Evolutionary conservation across 495 filamentous ascomycete genomes (phyloP).

Genomic region (Penicillium flavigenum): DNA sequence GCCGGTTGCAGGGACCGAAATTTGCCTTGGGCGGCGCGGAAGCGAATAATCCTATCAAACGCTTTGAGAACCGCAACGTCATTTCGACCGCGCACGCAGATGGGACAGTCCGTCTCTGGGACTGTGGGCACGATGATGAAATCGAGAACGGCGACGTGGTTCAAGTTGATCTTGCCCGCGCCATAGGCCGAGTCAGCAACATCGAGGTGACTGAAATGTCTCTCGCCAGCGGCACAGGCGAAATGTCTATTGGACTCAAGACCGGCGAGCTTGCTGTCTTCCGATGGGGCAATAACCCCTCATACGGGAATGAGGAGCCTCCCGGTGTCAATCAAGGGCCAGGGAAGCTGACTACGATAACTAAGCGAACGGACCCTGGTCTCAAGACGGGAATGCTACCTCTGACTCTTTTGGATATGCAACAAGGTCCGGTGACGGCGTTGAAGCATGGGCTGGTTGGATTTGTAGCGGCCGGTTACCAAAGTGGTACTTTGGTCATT

Average conservation of each 20-base stretch:
- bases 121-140: conserved; percentile 85
- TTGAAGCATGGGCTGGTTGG: conserved; percentile 85
- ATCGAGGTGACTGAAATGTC: conserved; percentile 73
- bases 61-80: conserved; percentile 78
- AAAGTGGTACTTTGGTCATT: conserved; percentile 73
- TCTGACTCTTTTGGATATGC: conserved; percentile 74
- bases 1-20: conserved; percentile 66
- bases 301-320: conserved; percentile 55
- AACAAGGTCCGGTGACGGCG: conserved; percentile 73
- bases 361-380: conserved; percentile 70
- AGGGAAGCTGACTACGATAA: conserved; percentile 68
- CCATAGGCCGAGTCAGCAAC: conserved; percentile 76
- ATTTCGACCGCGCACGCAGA: conserved; percentile 82
- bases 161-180: conserved; percentile 81
- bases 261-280: conserved; percentile 85
- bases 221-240: conserved; percentile 72
- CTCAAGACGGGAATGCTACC: conserved; percentile 82
- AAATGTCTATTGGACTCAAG: conserved; percentile 78
- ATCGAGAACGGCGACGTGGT: conserved; percentile 81
- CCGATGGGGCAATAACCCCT: conserved; percentile 77
- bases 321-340: conserved; percentile 52
- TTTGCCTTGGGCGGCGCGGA: conserved; percentile 76
- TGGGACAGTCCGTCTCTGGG: conserved; percentile 85
- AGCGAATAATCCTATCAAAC: conserved; percentile 61
- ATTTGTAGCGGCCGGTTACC: conserved; percentile 83